Base-by-base conservation (phyloP, 2,329 filamentous ascomycete genomes). In the Apiospora marii region DNA sequence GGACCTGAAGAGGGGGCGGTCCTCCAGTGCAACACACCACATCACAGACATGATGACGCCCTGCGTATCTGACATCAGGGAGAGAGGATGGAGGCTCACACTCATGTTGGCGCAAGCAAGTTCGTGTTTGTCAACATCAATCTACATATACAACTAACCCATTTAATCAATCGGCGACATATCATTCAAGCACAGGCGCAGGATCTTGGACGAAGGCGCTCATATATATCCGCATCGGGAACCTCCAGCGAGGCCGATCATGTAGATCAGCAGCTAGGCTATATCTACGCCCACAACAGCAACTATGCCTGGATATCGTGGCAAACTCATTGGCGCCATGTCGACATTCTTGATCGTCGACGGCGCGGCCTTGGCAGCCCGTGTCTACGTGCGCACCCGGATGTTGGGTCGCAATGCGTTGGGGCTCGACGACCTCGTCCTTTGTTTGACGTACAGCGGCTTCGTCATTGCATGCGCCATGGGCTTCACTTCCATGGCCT, bases 361-460 rank as follows among this genome's bases (percentile, higher is more conserved):
- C 70, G 75, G 71, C 4, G 34, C 74, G 24, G 77, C 76, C 51
- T 74, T 81, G 43, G 74, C 72, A 37, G 73, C 75, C 12, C 78
- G 80, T 30, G 69, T 81, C 43, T 80, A 79, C 70, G 79, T 81
- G 8, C 79, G 80, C 24, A 78, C 75, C 13, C 76, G 72, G 53
- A 61, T 61, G 53, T 68, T 81, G 58, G 73, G 79, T n/a, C 75
- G 72, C 8, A 71, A 75, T 19, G 76, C 76, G 0, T 80, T 80
- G 67, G 79, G 80, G n/a, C 75, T 74, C 72, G 80, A 81, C 70
- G 80, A 81, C 43, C 74, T 77, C 22, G 70, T 76, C 30, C 70
- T 81, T 12, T 74, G 77, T 41, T 68, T 81, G 34, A 77, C 80
- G 69, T 79, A 78, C 73, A 79, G 80, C 48, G 80, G 79, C 13